Evolutionary conservation across 2,329 filamentous ascomycete species (phyloP).

Genomic region (Verticillium isaacii): DNA sequence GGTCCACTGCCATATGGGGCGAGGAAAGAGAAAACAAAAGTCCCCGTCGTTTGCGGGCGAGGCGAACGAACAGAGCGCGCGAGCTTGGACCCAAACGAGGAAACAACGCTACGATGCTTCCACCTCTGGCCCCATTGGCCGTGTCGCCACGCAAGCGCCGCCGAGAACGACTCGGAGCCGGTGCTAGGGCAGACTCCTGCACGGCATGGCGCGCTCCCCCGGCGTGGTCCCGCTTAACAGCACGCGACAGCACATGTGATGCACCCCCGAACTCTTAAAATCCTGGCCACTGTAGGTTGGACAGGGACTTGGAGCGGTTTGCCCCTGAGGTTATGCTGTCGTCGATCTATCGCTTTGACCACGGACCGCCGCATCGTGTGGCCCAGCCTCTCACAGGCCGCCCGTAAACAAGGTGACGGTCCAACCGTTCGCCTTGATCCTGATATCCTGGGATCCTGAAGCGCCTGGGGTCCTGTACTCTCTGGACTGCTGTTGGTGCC

Average conservation of each 20-base stretch:
- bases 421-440: background rate
- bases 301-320: background rate
- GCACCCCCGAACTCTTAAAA: background rate
- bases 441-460: background rate
- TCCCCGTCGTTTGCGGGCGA: background rate
- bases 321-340: background rate
- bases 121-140: background rate
- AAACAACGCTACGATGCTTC: slow-evolving; percentile 2
- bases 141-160: background rate
- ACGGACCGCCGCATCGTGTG: background rate
- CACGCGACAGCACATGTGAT: background rate
- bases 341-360: background rate
- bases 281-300: background rate
- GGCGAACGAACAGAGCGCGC: background rate
- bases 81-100: background rate
- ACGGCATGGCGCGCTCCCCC: background rate
- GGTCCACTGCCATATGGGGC: background rate
- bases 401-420: background rate
- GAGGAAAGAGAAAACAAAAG: slow-evolving; percentile 1
- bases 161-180: background rate
- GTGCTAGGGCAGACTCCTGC: background rate
- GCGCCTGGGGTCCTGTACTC: background rate
- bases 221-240: background rate
- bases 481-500: background rate
- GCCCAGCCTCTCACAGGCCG: background rate